phyloP scores from a whole-genome alignment of 495 filamentous ascomycete species.

The Jackrogersella minutella region DNA sequence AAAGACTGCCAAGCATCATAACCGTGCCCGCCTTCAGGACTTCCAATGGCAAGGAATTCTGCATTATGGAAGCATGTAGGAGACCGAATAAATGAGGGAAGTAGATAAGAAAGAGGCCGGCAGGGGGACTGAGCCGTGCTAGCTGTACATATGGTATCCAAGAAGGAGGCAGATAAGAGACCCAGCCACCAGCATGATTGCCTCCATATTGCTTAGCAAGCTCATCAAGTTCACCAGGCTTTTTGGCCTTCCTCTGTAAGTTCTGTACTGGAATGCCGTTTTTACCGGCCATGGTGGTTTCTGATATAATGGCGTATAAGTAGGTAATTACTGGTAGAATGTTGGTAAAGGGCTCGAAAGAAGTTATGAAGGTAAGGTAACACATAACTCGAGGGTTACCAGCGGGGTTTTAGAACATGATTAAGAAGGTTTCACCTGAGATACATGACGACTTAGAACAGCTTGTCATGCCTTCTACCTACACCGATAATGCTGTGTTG shows the following conservation, averaged over 20 bases:
- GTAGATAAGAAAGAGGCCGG: conserved; percentile 49
- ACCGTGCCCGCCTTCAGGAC: conserved; percentile 32
- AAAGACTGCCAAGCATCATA: conserved; percentile 50
- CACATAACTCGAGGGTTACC: too few species aligned
- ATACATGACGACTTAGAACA: conserved; percentile 19
- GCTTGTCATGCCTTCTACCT: conserved; percentile 4
- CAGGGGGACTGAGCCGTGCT: conserved; percentile 47
- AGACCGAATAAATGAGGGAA: conserved; percentile 52
- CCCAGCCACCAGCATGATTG: conserved; percentile 43
- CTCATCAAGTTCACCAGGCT: too few species aligned
- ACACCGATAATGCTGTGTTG: too few species aligned
- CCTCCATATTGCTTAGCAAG: conserved; percentile 45
- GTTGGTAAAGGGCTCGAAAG: too few species aligned
- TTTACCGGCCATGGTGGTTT: too few species aligned
- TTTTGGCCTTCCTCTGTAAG: too few species aligned
- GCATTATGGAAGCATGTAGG: conserved; percentile 46
- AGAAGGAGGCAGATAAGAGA: conserved; percentile 38
- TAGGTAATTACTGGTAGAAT: too few species aligned
- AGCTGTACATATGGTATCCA: conserved; percentile 52
- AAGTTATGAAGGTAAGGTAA: too few species aligned
- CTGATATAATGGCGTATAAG: too few species aligned
- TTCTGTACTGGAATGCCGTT: too few species aligned
- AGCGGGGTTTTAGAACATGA: too few species aligned
- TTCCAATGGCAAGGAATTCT: conserved; percentile 19
- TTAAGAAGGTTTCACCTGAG: too few species aligned